A percentile compares a stretch with the other conserved stretches of the same genome.
These are phyloP conservation scores for Boletus sp. DNA, from an alignment of 768 basidiomycete genomes.

Conservation along the genomic window DNA sequence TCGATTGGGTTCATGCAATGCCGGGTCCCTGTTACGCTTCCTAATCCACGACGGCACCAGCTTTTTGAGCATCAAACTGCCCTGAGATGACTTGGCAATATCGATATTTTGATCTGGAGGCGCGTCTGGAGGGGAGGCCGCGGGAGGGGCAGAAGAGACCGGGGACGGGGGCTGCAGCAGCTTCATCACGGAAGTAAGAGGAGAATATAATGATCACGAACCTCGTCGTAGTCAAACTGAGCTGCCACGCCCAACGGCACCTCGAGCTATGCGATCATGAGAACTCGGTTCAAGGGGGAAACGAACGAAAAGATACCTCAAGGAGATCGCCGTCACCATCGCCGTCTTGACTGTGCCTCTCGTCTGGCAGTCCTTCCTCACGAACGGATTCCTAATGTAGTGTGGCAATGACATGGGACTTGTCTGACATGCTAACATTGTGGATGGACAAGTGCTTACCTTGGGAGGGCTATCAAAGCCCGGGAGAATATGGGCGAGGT, in stretches of 20 bases:
- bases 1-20: no score
- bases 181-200: background rate
- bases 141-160: background rate
- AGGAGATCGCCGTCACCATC: background rate
- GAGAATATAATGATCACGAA: background rate
- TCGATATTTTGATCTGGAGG: rapidly evolving
- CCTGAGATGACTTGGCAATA: no score
- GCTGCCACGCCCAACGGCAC: background rate
- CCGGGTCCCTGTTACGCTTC: background rate
- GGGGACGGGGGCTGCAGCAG: background rate
- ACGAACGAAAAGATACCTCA: background rate
- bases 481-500: background rate
- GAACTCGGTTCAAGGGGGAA: background rate
- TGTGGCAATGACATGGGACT: background rate
- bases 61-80: background rate
- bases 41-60: background rate
- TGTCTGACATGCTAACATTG: background rate
- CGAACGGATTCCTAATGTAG: background rate
- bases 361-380: background rate
- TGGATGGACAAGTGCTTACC: background rate
- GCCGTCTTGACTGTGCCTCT: background rate
- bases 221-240: background rate
- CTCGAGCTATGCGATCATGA: background rate
- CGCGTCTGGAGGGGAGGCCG: no score
- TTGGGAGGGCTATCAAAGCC: background rate